Percentiles rank a stretch among this genome's conserved stretches.
These are phyloP conservation scores for Backusella liffmaniae DNA, from an alignment of 192 early-diverging fungal genomes.

Conservation along the genomic window DNA sequence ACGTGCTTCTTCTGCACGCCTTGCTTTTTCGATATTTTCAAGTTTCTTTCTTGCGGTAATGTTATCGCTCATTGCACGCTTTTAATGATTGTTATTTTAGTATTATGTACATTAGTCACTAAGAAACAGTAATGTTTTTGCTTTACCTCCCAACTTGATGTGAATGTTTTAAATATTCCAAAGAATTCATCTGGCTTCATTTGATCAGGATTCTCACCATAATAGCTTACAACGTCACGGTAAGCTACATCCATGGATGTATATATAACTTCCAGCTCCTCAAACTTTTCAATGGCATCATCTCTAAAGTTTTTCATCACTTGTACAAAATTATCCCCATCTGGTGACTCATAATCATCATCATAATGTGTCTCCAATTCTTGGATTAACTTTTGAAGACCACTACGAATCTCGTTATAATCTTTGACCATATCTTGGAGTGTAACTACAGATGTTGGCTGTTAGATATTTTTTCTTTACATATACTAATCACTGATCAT, in stretches of 20 bases:
- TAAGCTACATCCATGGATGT: conserved; percentile 70
- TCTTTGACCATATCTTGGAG: conserved; percentile 51
- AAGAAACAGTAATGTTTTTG: not conserved
- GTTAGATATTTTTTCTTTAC: not conserved
- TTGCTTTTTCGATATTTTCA: conserved; percentile 43
- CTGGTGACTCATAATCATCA: conserved; percentile 43
- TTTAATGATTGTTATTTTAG: not conserved
- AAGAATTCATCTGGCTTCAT: conserved; percentile 87
- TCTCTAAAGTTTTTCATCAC: conserved; percentile 65
- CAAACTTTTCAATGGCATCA: conserved; percentile 60
- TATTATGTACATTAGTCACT: not conserved
- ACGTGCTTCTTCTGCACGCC: conserved; percentile 29
- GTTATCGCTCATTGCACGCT: conserved; percentile 58
- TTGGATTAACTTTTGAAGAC: conserved; percentile 44
- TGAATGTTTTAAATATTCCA: conserved; percentile 82
- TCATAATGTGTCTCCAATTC: conserved; percentile 45
- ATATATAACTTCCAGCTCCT: conserved; percentile 57
- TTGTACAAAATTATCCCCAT: conserved; percentile 64
- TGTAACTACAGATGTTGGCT: conserved; percentile 41
- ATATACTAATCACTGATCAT: not conserved
- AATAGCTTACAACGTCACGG: conserved; percentile 66
- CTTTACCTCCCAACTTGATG: conserved; percentile 66
- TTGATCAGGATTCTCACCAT: conserved; percentile 68
- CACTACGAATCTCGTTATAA: conserved; percentile 45
- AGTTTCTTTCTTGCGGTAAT: conserved; percentile 37